Conservation (phyloP, 306 rosid genomes). For the Adenanthera pavonina region DNA sequence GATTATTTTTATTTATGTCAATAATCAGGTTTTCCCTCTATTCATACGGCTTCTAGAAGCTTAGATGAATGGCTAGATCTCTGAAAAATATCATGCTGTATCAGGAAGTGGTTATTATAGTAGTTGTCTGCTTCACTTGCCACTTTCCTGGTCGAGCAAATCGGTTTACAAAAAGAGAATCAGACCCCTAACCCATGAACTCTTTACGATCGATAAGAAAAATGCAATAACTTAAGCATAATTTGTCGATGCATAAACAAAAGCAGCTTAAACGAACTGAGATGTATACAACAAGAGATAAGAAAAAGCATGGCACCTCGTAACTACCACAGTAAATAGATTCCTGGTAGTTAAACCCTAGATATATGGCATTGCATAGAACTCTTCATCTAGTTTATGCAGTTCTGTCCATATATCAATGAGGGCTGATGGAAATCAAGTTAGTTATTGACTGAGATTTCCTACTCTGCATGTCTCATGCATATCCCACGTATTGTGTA, state of each 20-base stretch:
- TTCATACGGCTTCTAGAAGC: constrained; percentile 39
- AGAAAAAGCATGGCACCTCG: constrained; percentile 52
- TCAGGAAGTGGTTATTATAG: constrained; percentile 61
- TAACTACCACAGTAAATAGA: constrained; percentile 53
- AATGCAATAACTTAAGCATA: constrained; percentile 1
- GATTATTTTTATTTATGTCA: constrained; percentile 47
- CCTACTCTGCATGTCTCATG: too few relatives aligned
- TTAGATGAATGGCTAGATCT: constrained; percentile 60
- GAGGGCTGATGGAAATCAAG: too few relatives aligned
- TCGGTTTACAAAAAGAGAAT: constrained; percentile 10
- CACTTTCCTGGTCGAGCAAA: constrained; percentile 52
- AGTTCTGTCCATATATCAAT: constrained; percentile 73
- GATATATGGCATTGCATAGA: constrained; percentile 50
- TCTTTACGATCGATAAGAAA: neutral
- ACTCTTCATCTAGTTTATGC: constrained; percentile 47
- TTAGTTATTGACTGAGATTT: too few relatives aligned
- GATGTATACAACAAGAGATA: neutral
- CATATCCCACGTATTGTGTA: too few relatives aligned
- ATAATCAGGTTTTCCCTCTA: constrained; percentile 55
- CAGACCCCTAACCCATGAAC: neutral
- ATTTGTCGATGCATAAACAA: neutral
- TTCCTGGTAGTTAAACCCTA: constrained; percentile 45
- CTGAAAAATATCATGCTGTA: constrained; percentile 71
- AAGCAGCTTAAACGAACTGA: constrained; percentile 9
- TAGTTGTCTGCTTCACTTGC: constrained; percentile 51